A percentile compares a stretch with the other conserved stretches of the same genome.
Evolutionary conservation across 495 filamentous ascomycete species (phyloP).

Genomic region (Aspergillus affinis): DNA sequence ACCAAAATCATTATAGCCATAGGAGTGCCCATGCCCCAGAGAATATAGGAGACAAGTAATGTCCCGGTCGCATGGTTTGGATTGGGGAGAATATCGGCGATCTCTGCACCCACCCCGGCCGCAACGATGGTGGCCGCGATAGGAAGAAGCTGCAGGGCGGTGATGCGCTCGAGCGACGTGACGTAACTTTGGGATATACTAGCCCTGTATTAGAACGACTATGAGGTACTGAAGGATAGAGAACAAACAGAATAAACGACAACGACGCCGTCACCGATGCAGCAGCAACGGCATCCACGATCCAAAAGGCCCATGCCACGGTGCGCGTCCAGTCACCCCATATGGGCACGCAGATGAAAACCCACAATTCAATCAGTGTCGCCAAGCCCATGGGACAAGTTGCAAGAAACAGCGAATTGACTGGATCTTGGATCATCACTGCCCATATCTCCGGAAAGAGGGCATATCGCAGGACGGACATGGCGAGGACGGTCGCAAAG

Average conservation of each 20-base stretch:
- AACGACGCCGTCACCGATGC: slow-evolving; percentile 39
- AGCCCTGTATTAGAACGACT: background rate
- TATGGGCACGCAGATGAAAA: slow-evolving; percentile 42
- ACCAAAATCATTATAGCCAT: slow-evolving; percentile 43
- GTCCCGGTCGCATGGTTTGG: slow-evolving; percentile 36
- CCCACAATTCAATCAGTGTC: slow-evolving; percentile 51
- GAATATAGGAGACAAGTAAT: slow-evolving; percentile 41
- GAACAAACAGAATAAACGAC: slow-evolving; percentile 42
- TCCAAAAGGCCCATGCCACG: slow-evolving; percentile 47
- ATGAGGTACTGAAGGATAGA: background rate
- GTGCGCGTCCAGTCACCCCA: slow-evolving; percentile 38
- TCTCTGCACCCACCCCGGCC: slow-evolving; percentile 39
- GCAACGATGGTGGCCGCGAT: slow-evolving; percentile 50
- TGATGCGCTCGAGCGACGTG: slow-evolving; percentile 41
- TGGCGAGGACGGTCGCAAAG: slow-evolving; percentile 37
- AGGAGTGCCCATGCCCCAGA: slow-evolving; percentile 47
- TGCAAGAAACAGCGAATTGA: slow-evolving; percentile 46
- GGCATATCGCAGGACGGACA: slow-evolving; percentile 44
- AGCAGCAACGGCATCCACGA: slow-evolving; percentile 42
- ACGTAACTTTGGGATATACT: slow-evolving; percentile 41
- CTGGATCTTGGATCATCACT: slow-evolving; percentile 47
- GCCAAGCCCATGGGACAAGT: slow-evolving; percentile 51
- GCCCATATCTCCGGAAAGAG: slow-evolving; percentile 48
- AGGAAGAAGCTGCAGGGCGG: slow-evolving; percentile 46
- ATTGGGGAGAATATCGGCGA: slow-evolving; percentile 33